Percentiles rank a stretch among this genome's conserved stretches.
These are phyloP conservation scores for Mycena sp. DNA, from an alignment of 1,284 basidiomycete species.

Conservation along the genomic window DNA sequence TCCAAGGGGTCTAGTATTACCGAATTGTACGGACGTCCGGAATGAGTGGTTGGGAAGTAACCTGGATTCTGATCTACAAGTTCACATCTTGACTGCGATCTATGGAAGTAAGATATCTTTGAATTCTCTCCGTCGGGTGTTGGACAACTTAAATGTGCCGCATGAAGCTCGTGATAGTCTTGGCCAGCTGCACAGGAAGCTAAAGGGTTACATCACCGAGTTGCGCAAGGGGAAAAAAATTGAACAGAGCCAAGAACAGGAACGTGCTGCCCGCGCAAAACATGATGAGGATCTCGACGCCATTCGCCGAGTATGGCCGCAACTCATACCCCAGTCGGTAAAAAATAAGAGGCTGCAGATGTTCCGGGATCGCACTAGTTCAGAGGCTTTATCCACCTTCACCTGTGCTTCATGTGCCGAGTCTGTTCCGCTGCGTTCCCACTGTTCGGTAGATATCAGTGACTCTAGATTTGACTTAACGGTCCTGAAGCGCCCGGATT, in stretches of 20 bases:
- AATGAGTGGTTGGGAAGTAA: not conserved
- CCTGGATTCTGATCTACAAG: not conserved
- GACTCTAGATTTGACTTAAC: constrained; percentile 1
- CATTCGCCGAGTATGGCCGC: not conserved
- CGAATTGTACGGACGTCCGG: not conserved
- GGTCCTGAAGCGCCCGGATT: constrained; percentile 1
- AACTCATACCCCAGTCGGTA: constrained; percentile 4
- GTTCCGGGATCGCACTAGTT: constrained; percentile 2
- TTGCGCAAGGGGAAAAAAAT: not conserved
- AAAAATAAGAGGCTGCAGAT: not conserved
- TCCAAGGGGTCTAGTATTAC: not conserved
- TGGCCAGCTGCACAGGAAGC: not conserved
- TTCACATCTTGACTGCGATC: not conserved
- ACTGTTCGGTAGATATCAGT: not conserved
- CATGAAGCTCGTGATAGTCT: not conserved
- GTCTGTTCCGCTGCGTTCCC: not conserved
- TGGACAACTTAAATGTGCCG: not conserved
- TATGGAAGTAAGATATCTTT: not conserved
- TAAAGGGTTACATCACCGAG: not conserved
- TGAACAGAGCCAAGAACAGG: not conserved
- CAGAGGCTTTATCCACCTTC: constrained; percentile 4
- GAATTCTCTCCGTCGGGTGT: not conserved
- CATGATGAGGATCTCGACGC: too few species aligned
- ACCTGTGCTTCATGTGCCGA: constrained; percentile 13
- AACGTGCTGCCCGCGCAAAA: not conserved